phyloP scores from a whole-genome alignment of 208 protist species.

The Acanthamoeba culbertsoni region DNA sequence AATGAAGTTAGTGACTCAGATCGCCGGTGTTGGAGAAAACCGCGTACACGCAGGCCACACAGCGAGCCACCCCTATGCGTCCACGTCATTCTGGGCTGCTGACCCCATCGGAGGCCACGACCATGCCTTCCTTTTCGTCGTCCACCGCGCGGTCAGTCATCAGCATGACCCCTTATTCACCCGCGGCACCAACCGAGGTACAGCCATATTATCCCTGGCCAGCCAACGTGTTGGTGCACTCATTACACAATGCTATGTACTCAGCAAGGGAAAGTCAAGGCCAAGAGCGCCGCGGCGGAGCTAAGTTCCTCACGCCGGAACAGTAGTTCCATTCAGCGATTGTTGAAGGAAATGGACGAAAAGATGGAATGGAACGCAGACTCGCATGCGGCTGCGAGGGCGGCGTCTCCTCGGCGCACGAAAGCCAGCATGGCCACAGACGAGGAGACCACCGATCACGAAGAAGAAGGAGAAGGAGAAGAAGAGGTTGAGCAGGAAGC shows the following conservation, averaged over 20 bases:
- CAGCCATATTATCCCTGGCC: background rate
- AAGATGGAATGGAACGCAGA: constrained; percentile 2
- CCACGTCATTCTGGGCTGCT: background rate
- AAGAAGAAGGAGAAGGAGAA: background rate
- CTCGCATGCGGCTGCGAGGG: background rate
- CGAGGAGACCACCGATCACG: background rate
- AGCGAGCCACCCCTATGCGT: background rate
- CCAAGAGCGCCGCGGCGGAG: background rate
- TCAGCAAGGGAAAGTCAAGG: background rate
- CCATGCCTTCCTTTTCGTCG: background rate
- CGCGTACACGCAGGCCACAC: background rate
- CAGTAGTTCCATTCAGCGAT: background rate
- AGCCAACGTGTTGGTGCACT: background rate
- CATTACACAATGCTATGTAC: background rate
- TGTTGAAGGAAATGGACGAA: background rate
- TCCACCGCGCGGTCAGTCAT: background rate
- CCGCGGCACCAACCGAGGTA: background rate
- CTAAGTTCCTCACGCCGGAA: background rate
- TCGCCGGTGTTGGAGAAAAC: background rate
- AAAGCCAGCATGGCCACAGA: background rate
- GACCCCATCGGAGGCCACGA: background rate
- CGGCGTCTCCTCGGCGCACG: background rate
- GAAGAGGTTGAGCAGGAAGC: background rate
- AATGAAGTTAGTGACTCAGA: background rate
- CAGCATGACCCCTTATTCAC: background rate